Evolutionary conservation across 805 yeast species (phyloP).

Genomic region (Clavispora santaluciae): DNA sequence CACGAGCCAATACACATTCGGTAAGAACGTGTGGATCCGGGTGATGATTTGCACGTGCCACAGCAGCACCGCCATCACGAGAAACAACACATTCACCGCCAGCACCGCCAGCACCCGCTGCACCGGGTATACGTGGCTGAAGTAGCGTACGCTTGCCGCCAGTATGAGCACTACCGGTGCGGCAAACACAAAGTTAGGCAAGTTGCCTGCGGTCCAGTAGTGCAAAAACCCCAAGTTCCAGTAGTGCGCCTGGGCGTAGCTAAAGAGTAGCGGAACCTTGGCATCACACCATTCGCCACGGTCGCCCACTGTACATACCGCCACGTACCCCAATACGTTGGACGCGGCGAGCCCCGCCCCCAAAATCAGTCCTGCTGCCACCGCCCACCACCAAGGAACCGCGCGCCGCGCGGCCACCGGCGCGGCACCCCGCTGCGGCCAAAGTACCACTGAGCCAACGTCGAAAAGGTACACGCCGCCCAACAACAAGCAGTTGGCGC

Average conservation of each 20-base stretch:
- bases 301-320: constrained; percentile 53
- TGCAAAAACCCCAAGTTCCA: constrained; percentile 81
- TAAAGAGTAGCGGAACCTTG: constrained; percentile 53
- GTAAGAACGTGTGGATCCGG: constrained; percentile 72
- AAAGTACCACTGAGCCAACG: constrained; percentile 17
- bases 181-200: constrained; percentile 79
- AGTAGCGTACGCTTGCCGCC: constrained; percentile 33
- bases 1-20: constrained; percentile 60
- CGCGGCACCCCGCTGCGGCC: neutral
- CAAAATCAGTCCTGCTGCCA: constrained; percentile 55
- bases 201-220: constrained; percentile 78
- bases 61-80: constrained; percentile 48
- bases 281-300: constrained; percentile 75
- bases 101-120: constrained; percentile 35
- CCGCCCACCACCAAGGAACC: constrained; percentile 16
- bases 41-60: constrained; percentile 88
- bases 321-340: constrained; percentile 49
- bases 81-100: constrained; percentile 38
- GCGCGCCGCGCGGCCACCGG: constrained; percentile 9
- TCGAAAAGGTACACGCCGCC: constrained; percentile 68
- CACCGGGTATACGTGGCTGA: constrained; percentile 30
- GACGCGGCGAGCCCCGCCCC: constrained; percentile 41
- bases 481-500: constrained; percentile 73
- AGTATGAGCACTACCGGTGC: constrained; percentile 58
- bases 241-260: constrained; percentile 70